Evolutionary conservation across 306 rosid genomes (phyloP).

Genomic region (Oxytropis ochrocephala): DNA sequence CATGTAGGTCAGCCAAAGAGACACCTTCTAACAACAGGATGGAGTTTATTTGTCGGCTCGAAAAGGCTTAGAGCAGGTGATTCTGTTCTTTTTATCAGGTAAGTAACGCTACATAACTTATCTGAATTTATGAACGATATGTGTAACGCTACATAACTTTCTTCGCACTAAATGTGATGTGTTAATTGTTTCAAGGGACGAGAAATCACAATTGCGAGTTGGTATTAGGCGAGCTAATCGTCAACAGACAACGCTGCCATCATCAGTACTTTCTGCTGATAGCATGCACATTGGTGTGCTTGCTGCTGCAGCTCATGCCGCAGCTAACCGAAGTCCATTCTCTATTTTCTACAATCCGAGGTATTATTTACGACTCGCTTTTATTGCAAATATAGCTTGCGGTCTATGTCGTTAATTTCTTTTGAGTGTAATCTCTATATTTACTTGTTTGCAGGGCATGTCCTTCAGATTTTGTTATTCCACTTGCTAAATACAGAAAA

Average conservation of each 20-base stretch:
- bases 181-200: slow-evolving; percentile 54
- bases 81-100: slow-evolving; percentile 92
- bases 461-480: slow-evolving; percentile 93
- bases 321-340: slow-evolving; percentile 78
- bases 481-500: slow-evolving; percentile 67
- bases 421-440: background rate
- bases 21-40: slow-evolving; percentile 97
- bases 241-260: slow-evolving; percentile 83
- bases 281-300: slow-evolving; percentile 99
- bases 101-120: no score
- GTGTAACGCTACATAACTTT: no score
- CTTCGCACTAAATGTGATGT: background rate
- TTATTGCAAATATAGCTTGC: background rate
- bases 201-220: slow-evolving; percentile 77
- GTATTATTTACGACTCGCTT: slow-evolving; percentile 21
- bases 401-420: background rate
- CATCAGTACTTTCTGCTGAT: slow-evolving; percentile 93
- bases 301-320: slow-evolving; percentile 99
- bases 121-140: no score
- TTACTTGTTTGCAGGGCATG: slow-evolving; percentile 59
- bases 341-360: slow-evolving; percentile 96
- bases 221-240: slow-evolving; percentile 94
- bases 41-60: slow-evolving; percentile 87
- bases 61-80: slow-evolving; percentile 93
- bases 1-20: slow-evolving; percentile 88